phyloP scores from a whole-genome alignment of 2,329 filamentous ascomycete genomes.

The Neofusicoccum sp. region DNA sequence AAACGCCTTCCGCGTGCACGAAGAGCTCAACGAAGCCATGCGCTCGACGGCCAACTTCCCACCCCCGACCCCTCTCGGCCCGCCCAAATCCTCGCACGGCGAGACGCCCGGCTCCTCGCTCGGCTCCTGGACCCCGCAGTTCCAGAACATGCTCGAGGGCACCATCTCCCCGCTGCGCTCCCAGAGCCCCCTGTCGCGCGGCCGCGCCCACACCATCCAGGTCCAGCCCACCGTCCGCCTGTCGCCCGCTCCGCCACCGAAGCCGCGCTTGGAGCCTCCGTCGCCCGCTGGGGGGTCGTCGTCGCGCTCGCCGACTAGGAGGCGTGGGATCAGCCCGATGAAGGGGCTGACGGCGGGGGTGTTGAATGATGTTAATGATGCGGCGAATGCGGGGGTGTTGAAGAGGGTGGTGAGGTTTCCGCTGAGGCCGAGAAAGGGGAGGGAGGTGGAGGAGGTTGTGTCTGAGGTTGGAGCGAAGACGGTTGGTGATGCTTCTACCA shows the following conservation, averaged over 20 bases:
- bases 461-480: background rate
- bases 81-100: background rate
- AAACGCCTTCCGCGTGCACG: slow-evolving; percentile 51
- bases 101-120: slow-evolving; percentile 26
- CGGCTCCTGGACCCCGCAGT: slow-evolving; percentile 37
- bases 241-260: background rate
- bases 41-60: slow-evolving; percentile 30
- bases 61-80: slow-evolving; percentile 28
- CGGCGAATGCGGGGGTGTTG: slow-evolving; percentile 33
- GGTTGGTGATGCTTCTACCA: background rate
- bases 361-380: slow-evolving; percentile 19
- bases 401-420: slow-evolving; percentile 41
- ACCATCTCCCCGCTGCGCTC: slow-evolving; percentile 36
- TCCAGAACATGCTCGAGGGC: slow-evolving; percentile 37
- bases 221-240: slow-evolving; percentile 6
- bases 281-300: background rate
- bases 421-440: background rate
- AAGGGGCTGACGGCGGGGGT: slow-evolving; percentile 7
- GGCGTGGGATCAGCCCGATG: background rate
- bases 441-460: background rate
- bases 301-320: background rate
- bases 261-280: background rate
- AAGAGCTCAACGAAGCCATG: slow-evolving; percentile 46
- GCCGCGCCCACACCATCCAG: slow-evolving; percentile 31
- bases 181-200: slow-evolving; percentile 34